Base-by-base conservation (phyloP, 768 basidiomycete species). In the Podaxis sp. region DNA sequence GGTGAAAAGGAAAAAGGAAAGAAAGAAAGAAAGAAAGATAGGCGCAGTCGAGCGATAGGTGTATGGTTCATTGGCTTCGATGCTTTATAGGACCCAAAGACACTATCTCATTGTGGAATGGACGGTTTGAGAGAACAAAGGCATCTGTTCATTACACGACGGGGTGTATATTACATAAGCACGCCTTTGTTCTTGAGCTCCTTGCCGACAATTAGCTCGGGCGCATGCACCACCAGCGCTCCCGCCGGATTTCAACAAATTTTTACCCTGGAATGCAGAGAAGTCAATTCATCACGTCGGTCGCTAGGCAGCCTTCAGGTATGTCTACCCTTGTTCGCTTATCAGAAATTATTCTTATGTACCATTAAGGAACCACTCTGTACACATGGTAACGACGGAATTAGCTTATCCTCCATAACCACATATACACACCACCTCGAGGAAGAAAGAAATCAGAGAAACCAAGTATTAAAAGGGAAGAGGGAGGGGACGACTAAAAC, bases 401-500 rank as follows among this genome's bases (percentile, higher is more conserved):
- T 13, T 33, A 49, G 26, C n/a, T 20, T 11, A 50, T 33, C 44
- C 24, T 58, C 33, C 41, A 36, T 40, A 24, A 24, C n/a, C 37
- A 63, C n/a, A 44, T 46, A 38, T 53, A 38, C 40, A 60, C 59
- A 51, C 10, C n/a, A 40, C 41, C 52, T 30, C 40, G 30, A 24
- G 28, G n/a, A 41, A 54, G 20, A 52, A 51, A 55, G 44, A 56
- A 50, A 46, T 20, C 20, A 56, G 33, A 56, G 49, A 50, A 52
- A 26, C 41, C 62, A 63, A 36, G 54, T 56, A 51, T 53, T 41
- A 38, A 28, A 28, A 46, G 30, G 44, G 36, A 56, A 41, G 30
- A 60, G 56, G 17, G 46, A 60, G 60, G 51, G 17, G 40, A 58
- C 49, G 38, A 52, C 36, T 8, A 60, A 63, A 36, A 17, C 36